These are phyloP conservation scores for Thoreauomyces humboldtii DNA, from an alignment of 192 early-diverging fungal species.

Conservation along the genomic window DNA sequence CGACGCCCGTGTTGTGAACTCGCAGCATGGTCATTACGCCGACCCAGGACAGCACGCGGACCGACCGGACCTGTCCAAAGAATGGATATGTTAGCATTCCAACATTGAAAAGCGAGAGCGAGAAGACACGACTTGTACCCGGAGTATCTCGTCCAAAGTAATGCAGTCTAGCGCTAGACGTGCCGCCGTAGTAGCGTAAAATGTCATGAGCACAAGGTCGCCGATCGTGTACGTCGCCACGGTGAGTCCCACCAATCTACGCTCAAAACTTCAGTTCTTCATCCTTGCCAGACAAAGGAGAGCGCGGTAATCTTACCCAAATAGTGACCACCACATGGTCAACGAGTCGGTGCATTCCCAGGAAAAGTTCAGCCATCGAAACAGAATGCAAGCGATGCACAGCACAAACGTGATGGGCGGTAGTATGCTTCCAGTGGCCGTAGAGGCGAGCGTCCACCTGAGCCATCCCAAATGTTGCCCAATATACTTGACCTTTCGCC, in stretches of 20 bases:
- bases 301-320: constrained; percentile 1
- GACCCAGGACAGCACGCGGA: constrained; percentile 9
- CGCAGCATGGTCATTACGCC: constrained; percentile 9
- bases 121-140: neutral
- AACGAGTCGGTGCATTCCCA: neutral
- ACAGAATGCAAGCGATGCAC: constrained; percentile 4
- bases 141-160: constrained; percentile 6
- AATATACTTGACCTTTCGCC: neutral
- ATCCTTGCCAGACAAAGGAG: neutral
- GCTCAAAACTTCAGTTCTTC: neutral
- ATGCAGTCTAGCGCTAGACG: constrained; percentile 10
- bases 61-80: constrained; percentile 2
- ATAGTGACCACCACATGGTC: constrained; percentile 18
- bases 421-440: neutral
- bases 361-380: neutral
- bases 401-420: neutral
- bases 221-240: constrained; percentile 15
- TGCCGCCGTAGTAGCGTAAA: constrained; percentile 16
- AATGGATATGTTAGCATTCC: neutral
- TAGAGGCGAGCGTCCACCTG: neutral
- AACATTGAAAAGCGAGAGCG: neutral
- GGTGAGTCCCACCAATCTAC: constrained; percentile 9
- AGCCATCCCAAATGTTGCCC: constrained; percentile 2
- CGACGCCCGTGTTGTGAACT: constrained; percentile 14
- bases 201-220: neutral